These are phyloP conservation scores for Entomortierella chlamydospora DNA, from an alignment of 192 early-diverging fungal genomes.

Conservation along the genomic window DNA sequence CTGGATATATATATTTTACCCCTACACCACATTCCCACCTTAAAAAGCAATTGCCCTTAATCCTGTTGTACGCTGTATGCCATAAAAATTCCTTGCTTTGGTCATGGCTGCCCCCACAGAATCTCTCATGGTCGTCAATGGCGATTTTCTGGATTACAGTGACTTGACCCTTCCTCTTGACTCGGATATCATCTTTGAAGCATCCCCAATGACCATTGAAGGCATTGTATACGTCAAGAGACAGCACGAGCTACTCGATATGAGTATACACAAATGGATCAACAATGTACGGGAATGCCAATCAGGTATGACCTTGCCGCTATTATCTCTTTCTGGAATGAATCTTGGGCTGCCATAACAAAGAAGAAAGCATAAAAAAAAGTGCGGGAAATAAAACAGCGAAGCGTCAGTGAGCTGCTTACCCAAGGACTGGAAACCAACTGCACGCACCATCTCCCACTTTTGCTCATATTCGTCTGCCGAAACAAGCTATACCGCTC, in stretches of 20 bases:
- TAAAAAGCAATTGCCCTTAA: neutral
- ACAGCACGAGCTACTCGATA: constrained; percentile 45
- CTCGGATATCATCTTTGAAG: constrained; percentile 46
- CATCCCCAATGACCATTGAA: constrained; percentile 36
- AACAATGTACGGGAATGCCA: constrained; percentile 25
- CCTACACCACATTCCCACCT: neutral
- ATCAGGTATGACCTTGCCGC: constrained; percentile 28
- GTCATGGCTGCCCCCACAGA: constrained; percentile 26
- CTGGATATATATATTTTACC: too few species aligned
- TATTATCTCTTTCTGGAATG: constrained; percentile 1
- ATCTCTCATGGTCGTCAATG: neutral
- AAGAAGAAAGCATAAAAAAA: neutral
- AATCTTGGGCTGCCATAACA: too few species aligned
- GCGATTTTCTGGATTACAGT: constrained; percentile 38
- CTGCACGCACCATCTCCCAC: too few species aligned
- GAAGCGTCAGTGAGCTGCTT: too few species aligned
- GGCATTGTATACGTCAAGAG: constrained; percentile 44
- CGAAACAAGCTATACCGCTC: too few species aligned
- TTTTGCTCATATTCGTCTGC: too few species aligned
- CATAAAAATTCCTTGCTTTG: neutral
- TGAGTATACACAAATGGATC: constrained; percentile 39
- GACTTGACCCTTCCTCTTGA: constrained; percentile 46
- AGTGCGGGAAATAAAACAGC: constrained; percentile 20
- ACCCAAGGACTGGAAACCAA: too few species aligned
- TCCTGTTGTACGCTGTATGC: neutral